phyloP scores from a whole-genome alignment of 2,329 filamentous ascomycete species.

The Fusarium continuum region DNA sequence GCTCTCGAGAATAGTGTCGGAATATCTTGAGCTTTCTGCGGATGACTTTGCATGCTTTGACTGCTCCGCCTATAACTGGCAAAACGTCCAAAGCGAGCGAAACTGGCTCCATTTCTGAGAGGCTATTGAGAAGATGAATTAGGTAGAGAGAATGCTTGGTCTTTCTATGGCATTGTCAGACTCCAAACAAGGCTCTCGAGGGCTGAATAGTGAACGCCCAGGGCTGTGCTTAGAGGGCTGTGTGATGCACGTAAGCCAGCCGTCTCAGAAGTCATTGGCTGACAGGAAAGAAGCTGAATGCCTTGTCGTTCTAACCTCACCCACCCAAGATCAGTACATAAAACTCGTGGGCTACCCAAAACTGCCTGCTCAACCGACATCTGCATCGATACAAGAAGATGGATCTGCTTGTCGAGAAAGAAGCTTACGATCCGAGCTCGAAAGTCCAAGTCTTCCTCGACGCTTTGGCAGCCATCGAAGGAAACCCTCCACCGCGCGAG shows the following conservation, averaged over 20 bases:
- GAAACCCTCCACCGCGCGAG: background rate
- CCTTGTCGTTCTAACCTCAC: background rate
- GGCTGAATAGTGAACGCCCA: too few species aligned
- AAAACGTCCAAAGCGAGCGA: background rate
- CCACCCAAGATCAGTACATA: background rate
- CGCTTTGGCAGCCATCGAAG: background rate
- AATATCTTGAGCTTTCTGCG: background rate
- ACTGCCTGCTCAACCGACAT: too few species aligned
- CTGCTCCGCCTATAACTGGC: background rate
- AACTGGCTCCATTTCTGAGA: background rate
- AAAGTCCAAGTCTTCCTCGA: background rate
- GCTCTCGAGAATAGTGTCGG: conserved; percentile 1
- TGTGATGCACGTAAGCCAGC: background rate
- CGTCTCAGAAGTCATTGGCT: background rate
- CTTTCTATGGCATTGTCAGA: background rate
- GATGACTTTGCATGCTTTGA: background rate
- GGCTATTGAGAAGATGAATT: too few species aligned
- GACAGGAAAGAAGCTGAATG: background rate
- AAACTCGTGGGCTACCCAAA: too few species aligned
- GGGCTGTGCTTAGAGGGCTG: background rate
- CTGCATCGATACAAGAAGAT: too few species aligned
- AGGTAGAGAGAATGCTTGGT: background rate
- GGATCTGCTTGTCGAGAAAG: background rate
- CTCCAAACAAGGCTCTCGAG: background rate
- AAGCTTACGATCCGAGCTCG: background rate